Evolutionary conservation across 177 flowering plant species (phyloP).

Genomic region (Tripterygium wilfordii): DNA sequence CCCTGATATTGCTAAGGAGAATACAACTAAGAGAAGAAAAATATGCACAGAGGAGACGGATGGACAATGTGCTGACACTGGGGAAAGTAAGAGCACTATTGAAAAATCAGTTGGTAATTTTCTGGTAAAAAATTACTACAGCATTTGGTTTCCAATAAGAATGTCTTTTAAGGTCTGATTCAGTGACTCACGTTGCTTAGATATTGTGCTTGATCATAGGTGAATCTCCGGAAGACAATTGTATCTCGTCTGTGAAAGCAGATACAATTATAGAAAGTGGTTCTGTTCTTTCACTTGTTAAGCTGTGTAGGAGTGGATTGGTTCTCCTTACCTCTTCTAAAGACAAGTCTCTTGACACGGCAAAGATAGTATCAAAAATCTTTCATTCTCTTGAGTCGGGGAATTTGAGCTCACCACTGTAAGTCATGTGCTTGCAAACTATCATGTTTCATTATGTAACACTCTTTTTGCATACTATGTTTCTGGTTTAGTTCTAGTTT

Average conservation of each 20-base stretch:
- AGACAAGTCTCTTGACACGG: constrained; percentile 30
- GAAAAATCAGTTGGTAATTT: constrained; percentile 15
- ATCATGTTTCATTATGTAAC: neutral
- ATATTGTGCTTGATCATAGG: constrained; percentile 14
- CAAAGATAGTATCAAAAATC: constrained; percentile 42
- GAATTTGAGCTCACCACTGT: constrained; percentile 49
- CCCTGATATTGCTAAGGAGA: constrained; percentile 19
- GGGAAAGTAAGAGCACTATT: constrained; percentile 9
- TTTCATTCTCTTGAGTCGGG: constrained; percentile 44
- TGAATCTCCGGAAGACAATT: constrained; percentile 13
- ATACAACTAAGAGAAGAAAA: constrained; percentile 51
- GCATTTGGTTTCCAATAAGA: neutral
- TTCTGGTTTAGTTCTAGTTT: neutral
- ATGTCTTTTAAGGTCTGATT: too few species aligned
- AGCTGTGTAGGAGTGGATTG: constrained; percentile 80
- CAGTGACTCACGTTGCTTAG: too few species aligned
- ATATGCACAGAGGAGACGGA: constrained; percentile 19
- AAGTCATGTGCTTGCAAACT: constrained; percentile 27
- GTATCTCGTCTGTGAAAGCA: constrained; percentile 9
- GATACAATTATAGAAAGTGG: constrained; percentile 15
- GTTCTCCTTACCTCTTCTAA: constrained; percentile 58
- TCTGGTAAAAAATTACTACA: neutral
- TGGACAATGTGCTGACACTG: constrained; percentile 9
- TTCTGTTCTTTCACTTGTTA: constrained; percentile 59
- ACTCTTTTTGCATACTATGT: neutral